phyloP scores from a whole-genome alignment of 768 basidiomycete species.

The Hygrocybe coccinea region DNA sequence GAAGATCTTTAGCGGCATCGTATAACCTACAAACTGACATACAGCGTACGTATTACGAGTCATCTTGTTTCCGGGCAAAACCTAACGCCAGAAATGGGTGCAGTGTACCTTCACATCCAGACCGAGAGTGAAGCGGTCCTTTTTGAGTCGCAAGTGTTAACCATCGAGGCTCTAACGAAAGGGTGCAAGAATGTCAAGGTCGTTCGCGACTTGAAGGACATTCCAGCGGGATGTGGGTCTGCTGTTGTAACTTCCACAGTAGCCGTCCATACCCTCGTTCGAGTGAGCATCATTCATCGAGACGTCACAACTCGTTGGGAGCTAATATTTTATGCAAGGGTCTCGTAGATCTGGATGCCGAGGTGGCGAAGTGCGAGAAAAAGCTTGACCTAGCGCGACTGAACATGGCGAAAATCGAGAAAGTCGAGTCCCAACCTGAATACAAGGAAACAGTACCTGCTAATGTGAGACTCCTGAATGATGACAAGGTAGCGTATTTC shows the following conservation, averaged over 20 bases:
- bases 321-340: conserved; percentile 48
- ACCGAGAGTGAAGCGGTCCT: conserved; percentile 57
- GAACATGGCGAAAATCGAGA: conserved; percentile 71
- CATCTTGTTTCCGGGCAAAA: neutral
- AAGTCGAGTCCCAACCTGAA: conserved; percentile 65
- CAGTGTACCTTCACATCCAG: conserved; percentile 77
- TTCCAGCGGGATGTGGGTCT: conserved; percentile 87
- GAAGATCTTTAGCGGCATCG: conserved; percentile 80
- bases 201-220: conserved; percentile 55
- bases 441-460: conserved; percentile 79
- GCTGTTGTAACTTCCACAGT: conserved; percentile 70
- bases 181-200: conserved; percentile 76
- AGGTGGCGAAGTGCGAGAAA: conserved; percentile 87
- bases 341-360: conserved; percentile 81
- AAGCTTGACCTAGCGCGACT: conserved; percentile 70
- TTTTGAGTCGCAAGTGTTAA: conserved; percentile 66
- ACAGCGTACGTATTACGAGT: conserved; percentile 49
- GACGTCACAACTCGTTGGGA: neutral
- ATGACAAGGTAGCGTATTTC: conserved; percentile 65
- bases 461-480: conserved; percentile 66
- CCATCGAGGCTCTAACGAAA: conserved; percentile 80
- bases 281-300: conserved; percentile 44
- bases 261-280: conserved; percentile 78
- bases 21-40: conserved; percentile 86
- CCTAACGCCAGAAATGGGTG: conserved; percentile 4